Base-by-base conservation (phyloP, 2,329 filamentous ascomycete genomes). In the Cercospora sp. region DNA sequence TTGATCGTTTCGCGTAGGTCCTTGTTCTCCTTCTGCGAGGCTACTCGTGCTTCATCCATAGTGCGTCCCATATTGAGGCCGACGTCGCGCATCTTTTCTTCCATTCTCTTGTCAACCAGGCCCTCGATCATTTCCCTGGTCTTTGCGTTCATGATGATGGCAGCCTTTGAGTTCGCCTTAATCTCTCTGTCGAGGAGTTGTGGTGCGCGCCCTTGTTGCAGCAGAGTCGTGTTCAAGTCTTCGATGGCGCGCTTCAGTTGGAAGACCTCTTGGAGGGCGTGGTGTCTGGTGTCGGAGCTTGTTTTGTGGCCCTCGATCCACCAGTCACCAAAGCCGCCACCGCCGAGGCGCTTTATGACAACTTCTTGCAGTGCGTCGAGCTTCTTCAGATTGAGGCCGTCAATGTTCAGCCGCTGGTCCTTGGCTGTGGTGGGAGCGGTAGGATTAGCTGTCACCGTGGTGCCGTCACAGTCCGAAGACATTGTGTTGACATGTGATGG, bases 271-370 rank as follows among this genome's bases (percentile, higher is more conserved):
- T 57, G 9, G 3, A 64, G 62, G 12, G 51, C 51, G n/a, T 13
- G 45, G 18, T 64, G 48, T 12, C 62, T 36, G 9, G n/a, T 51
- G 8, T 48, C 39, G 9, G 3, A 31, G 31, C 55, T 39, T 1
- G 51, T 2, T 18, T 58, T 64, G 45, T 51, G 51, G 3, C 62
- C 62, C 0, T 64, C 5, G 1, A 64, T 7, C 13, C 48, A 39
- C 18, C 51, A 55, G 20, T 57, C 45, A 3, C 51, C 62, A 10
- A 64, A 64, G 6, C 62, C 62, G 12, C 51, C 62, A 4, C 62
- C 62, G n/a, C 62, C 62, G 1, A 64, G 33, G 6, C 62, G 62
- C 0, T 55, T 30, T 3, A 26, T 58, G 8, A 64, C 36, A 6
- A 55, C n/a, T 2, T 23, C 3, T 2, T 18, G 6, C 1, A 31